Conservation (phyloP, 2,329 filamentous ascomycete genomes). For the Colletotrichum sp. region DNA sequence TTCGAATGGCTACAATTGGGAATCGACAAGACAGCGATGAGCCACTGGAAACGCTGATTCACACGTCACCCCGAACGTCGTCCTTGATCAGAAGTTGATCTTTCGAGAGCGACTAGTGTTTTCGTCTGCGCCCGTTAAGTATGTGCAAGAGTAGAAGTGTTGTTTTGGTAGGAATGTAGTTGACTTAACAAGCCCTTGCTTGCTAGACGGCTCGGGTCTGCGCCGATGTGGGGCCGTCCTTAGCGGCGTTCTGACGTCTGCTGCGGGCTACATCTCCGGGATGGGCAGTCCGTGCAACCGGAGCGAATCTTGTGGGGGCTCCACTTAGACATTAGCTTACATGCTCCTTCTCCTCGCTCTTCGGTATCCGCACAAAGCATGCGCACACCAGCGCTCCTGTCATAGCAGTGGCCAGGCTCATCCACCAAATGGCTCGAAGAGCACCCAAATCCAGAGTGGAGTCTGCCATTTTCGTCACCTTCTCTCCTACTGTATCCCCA, state of each 20-base stretch:
- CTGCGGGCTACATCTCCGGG: not conserved
- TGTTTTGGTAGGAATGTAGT: too few species aligned
- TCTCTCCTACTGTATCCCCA: fast-evolving
- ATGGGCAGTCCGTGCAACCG: not conserved
- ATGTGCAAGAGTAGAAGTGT: too few species aligned
- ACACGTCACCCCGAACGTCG: not conserved
- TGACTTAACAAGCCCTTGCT: too few species aligned
- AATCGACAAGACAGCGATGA: too few species aligned
- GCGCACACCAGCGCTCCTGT: not conserved
- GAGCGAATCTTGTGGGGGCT: not conserved
- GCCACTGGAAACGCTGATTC: too few species aligned
- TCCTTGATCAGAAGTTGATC: not conserved
- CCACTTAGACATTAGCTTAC: not conserved
- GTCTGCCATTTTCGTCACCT: not conserved
- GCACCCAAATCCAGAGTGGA: not conserved
- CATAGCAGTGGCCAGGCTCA: not conserved
- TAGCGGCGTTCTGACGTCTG: not conserved
- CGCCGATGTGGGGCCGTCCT: not conserved
- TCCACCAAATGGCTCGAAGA: not conserved
- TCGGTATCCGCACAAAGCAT: not conserved
- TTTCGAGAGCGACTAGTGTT: not conserved
- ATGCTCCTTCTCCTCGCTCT: not conserved
- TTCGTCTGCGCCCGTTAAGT: too few species aligned
- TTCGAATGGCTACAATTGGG: too few species aligned
- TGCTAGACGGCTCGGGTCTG: too few species aligned